phyloP scores from a whole-genome alignment of 148 eudicot species.

The Simmondsia chinensis region DNA sequence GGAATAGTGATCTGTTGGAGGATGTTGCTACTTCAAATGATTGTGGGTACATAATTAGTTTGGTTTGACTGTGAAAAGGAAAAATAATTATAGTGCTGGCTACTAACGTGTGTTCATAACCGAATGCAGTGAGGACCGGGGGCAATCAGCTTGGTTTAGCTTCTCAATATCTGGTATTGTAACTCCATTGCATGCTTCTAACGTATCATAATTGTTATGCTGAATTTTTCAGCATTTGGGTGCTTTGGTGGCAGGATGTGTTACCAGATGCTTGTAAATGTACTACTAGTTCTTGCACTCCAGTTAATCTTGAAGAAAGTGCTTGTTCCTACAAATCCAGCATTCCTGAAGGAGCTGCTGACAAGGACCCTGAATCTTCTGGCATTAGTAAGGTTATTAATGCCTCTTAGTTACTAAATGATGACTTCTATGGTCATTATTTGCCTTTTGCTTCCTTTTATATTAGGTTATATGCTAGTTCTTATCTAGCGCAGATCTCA shows the following conservation, averaged over 20 bases:
- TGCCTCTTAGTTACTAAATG: slow-evolving; percentile 5
- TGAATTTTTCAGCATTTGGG: background rate
- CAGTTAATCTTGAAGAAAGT: slow-evolving; percentile 50
- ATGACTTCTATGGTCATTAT: too few species aligned
- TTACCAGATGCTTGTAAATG: slow-evolving; percentile 30
- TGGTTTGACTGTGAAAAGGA: background rate
- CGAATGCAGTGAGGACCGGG: slow-evolving; percentile 47
- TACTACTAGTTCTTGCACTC: slow-evolving; percentile 28
- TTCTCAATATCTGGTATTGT: slow-evolving; percentile 40
- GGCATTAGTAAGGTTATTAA: slow-evolving; percentile 21
- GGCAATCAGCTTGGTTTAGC: slow-evolving; percentile 15
- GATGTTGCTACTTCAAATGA: slow-evolving; percentile 63
- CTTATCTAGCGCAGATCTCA: too few species aligned
- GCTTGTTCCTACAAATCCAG: slow-evolving; percentile 46
- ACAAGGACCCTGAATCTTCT: slow-evolving; percentile 20
- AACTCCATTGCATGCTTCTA: slow-evolving; percentile 1
- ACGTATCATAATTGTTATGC: background rate
- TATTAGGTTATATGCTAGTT: too few species aligned
- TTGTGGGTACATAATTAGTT: slow-evolving; percentile 31
- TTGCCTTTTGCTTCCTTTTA: too few species aligned
- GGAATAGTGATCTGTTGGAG: slow-evolving; percentile 19
- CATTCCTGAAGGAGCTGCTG: slow-evolving; percentile 24
- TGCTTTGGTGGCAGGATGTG: slow-evolving; percentile 34
- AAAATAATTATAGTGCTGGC: too few species aligned
- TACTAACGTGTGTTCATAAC: slow-evolving; percentile 9